Percentiles rank a stretch among this genome's conserved stretches.
Conservation (phyloP, 495 filamentous ascomycete species). For the Cercophora newfieldiana region DNA sequence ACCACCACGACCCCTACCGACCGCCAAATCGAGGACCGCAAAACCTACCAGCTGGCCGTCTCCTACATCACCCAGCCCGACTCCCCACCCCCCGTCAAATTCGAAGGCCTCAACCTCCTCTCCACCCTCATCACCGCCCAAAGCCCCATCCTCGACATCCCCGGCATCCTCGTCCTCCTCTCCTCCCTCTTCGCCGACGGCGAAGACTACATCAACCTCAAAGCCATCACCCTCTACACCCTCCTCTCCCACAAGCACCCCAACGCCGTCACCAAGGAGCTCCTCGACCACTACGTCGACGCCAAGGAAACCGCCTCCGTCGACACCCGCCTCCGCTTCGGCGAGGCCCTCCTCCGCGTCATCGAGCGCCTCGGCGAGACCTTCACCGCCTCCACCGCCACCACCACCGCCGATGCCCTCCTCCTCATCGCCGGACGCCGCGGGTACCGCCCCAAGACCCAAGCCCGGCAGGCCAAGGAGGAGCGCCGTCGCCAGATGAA, state of each 20-base stretch:
- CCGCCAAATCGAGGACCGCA: conserved; percentile 61
- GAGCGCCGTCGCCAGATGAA: conserved; percentile 45
- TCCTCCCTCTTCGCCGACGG: conserved; percentile 65
- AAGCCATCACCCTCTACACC: conserved; percentile 66
- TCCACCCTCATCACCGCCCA: conserved; percentile 60
- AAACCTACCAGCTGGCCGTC: conserved; percentile 69
- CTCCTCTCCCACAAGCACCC: conserved; percentile 67
- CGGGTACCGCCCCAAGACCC: conserved; percentile 54
- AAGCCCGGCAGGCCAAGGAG: conserved; percentile 53
- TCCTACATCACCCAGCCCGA: conserved; percentile 67
- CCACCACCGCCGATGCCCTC: conserved; percentile 59
- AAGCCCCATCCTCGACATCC: conserved; percentile 70
- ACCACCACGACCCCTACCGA: conserved; percentile 33
- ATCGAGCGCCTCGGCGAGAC: conserved; percentile 65
- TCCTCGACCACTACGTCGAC: conserved; percentile 71
- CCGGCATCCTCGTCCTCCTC: conserved; percentile 64
- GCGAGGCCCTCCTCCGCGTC: conserved; percentile 69
- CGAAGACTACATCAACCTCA: conserved; percentile 76
- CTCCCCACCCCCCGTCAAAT: conserved; percentile 72
- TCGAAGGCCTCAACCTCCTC: conserved; percentile 73
- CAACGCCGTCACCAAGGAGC: conserved; percentile 60
- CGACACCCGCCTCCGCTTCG: conserved; percentile 69
- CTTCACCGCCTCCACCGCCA: conserved; percentile 58
- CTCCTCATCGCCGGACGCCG: conserved; percentile 67
- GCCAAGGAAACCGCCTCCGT: conserved; percentile 55